A percentile compares a stretch with the other conserved stretches of the same genome.
These are phyloP conservation scores for Avicennia marina DNA, from an alignment of 257 asterid species.

Conservation along the genomic window DNA sequence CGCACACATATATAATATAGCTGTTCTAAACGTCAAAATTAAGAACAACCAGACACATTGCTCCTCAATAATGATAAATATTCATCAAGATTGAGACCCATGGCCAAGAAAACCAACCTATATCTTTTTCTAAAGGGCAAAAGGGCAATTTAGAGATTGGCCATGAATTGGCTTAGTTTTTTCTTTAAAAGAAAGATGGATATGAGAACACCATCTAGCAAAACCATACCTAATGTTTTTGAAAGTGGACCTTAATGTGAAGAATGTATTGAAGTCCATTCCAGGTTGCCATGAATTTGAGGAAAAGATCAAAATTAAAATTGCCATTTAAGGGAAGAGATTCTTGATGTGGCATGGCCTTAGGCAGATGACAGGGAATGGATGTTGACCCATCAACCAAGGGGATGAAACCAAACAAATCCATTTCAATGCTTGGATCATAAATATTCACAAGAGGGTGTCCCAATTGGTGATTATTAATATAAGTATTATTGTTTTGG, in stretches of 20 bases:
- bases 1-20: too few species aligned
- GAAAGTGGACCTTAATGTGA: slow-evolving; percentile 14
- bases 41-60: too few species aligned
- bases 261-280: slow-evolving; percentile 23
- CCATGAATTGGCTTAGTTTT: slow-evolving; percentile 10
- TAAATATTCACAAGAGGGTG: slow-evolving; percentile 9
- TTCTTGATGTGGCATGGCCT: too few species aligned
- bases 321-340: too few species aligned
- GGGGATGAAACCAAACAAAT: slow-evolving; percentile 31
- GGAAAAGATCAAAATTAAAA: too few species aligned
- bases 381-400: slow-evolving; percentile 36
- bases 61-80: slow-evolving; percentile 8
- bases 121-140: slow-evolving; percentile 15
- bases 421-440: slow-evolving; percentile 23
- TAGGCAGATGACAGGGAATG: slow-evolving; percentile 30
- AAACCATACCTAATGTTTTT: slow-evolving; percentile 24
- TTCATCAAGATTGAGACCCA: slow-evolving; percentile 18
- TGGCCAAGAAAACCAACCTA: slow-evolving; percentile 20
- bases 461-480: slow-evolving; percentile 3
- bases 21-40: too few species aligned
- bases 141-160: slow-evolving; percentile 26
- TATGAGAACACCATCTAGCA: slow-evolving; percentile 31
- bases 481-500: background rate
- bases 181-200: slow-evolving; percentile 17
- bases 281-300: slow-evolving; percentile 13